A percentile compares a stretch with the other conserved stretches of the same genome.
phyloP scores from a whole-genome alignment of 495 filamentous ascomycete species.

The Wilcoxina mikolae region DNA sequence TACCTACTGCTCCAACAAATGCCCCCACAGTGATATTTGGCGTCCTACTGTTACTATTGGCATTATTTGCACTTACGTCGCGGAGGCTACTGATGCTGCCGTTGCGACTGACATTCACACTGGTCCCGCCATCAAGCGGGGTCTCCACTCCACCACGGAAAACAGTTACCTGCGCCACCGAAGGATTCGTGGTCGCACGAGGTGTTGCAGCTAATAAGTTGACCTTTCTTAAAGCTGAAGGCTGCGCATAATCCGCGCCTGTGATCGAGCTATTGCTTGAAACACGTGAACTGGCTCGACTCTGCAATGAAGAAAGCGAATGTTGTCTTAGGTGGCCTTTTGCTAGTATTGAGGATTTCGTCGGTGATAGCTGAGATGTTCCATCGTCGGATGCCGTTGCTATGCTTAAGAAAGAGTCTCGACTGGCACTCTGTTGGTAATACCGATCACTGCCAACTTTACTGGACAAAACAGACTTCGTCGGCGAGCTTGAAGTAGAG shows the following conservation, averaged over 20 bases:
- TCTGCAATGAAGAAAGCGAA: constrained; percentile 1
- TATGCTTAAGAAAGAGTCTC: constrained; percentile 18
- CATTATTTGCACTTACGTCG: constrained; percentile 3
- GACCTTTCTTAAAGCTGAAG: constrained; percentile 21
- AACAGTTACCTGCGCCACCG: constrained; percentile 23
- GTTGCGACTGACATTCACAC: constrained; percentile 13
- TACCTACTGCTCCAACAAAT: constrained; percentile 18
- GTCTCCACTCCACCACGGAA: constrained; percentile 18
- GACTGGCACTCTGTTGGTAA: constrained; percentile 19
- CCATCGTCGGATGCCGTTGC: not conserved
- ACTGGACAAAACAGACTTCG: constrained; percentile 4
- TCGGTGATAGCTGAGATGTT: not conserved
- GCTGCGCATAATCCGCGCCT: constrained; percentile 20
- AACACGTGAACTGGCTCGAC: constrained; percentile 13
- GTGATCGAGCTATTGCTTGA: constrained; percentile 17
- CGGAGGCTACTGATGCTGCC: constrained; percentile 17
- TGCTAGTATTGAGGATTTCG: not conserved
- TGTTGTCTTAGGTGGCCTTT: not conserved
- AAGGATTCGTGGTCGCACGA: constrained; percentile 17
- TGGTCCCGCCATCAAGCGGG: constrained; percentile 17
- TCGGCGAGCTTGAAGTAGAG: not conserved
- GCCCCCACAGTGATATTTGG: constrained; percentile 21
- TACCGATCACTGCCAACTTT: constrained; percentile 25
- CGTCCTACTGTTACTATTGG: not conserved
- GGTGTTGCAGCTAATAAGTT: constrained; percentile 19